Evolutionary conservation across 1,284 basidiomycete species (phyloP), one percentile per base, ranked within the genome.

Genomic region (Abortiporus biennis): DNA sequence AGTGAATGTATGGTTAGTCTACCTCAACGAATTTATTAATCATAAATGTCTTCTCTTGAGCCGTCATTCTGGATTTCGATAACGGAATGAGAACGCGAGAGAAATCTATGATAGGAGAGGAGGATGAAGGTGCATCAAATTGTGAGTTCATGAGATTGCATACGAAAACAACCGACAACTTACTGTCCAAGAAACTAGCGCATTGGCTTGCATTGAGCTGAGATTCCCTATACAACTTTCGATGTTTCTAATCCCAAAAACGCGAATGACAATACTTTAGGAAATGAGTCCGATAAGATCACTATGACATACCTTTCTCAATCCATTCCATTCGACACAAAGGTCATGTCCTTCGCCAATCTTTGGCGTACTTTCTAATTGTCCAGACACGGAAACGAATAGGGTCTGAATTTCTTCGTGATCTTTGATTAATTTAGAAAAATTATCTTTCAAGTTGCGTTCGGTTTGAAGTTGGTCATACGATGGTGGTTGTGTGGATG

Each of bases 21-120:
- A 56, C 58, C 52, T 59, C 57, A 13, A 58, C 39, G 43, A 61
- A 61, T 38, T 58, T 59, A 38, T 51, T 53, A 36, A 61, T 56
- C 59, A 59, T 59, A n/a, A 57, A 30, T 21, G 44, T 49, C 55
- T 59, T 61, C 50, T 59, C 54, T 17, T 44, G 42, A 3, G 50
- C 6, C 6, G 50, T 46, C 38, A 61, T 50, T 8, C 21, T 9
- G n/a, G 55, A 56, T 30, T 49, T 49, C 1, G 59, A 54, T 15
- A 59, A 42, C 3, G 59, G 59, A 4, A 58, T 48, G 13, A 61
- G 38, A 2, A 59, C 51, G 20, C 53, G 52, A 15, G 48, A 53
- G 41, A 55, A 61, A 24, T 57, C 59, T 59, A 39, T 9, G 19
- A 4, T n/a, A 16, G 19, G 22, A n/a, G n/a, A n/a, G n/a, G n/a